phyloP scores from a whole-genome alignment of 1,284 basidiomycete species.

The Apiotrichum mycotoxinovorans region DNA sequence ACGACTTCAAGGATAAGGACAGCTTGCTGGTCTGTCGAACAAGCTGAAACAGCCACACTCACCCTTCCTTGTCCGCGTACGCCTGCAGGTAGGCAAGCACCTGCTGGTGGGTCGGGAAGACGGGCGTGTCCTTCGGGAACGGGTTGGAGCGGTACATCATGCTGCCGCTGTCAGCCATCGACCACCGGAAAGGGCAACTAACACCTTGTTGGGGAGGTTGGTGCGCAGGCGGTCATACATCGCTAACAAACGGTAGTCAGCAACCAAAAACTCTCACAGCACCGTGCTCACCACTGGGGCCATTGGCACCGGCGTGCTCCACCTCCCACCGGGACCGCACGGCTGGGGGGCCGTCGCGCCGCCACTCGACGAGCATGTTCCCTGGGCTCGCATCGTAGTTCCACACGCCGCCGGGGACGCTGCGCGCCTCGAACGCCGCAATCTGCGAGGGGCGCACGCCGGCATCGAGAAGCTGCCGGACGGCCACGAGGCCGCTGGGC shows the following conservation, averaged over 20 bases:
- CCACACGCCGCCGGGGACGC: conserved; percentile 26
- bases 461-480: conserved; percentile 45
- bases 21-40: no score
- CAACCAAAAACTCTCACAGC: neutral
- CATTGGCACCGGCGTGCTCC: conserved; percentile 8
- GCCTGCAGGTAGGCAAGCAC: conserved; percentile 19
- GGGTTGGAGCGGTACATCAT: conserved; percentile 24
- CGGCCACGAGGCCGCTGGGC: conserved; percentile 48
- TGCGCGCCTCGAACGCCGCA: conserved; percentile 28
- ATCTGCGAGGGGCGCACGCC: conserved; percentile 27
- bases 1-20: no score
- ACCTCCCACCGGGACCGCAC: conserved; percentile 13
- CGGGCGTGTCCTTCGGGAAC: conserved; percentile 19
- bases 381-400: conserved; percentile 23
- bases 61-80: conserved; percentile 18
- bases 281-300: conserved; percentile 17
- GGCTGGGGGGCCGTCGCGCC: conserved; percentile 10
- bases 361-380: conserved; percentile 12
- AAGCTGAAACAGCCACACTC: no score
- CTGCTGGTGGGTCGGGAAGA: conserved; percentile 21
- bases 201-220: conserved; percentile 37
- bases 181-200: neutral
- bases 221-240: conserved; percentile 30
- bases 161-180: neutral
- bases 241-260: conserved; percentile 12